Evolutionary conservation across 768 basidiomycete genomes (phyloP).

Genomic region (Leccinellum luteum): DNA sequence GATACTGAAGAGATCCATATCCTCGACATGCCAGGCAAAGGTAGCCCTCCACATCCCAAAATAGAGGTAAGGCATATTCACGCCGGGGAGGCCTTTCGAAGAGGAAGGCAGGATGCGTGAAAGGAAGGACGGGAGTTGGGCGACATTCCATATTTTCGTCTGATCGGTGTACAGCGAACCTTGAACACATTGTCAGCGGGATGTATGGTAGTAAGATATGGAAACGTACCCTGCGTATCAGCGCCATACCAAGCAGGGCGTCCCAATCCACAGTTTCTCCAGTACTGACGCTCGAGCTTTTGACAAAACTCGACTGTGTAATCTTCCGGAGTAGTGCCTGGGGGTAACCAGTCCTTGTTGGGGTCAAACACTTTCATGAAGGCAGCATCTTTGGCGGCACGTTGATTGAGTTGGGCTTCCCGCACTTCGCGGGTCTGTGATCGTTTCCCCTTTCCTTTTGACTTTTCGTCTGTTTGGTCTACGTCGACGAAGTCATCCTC

Average conservation of each 20-base stretch:
- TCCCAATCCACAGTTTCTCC: constrained; percentile 87
- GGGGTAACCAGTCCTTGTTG: constrained; percentile 74
- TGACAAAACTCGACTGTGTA: constrained; percentile 89
- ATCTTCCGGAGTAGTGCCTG: constrained; percentile 65
- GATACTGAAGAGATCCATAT: constrained; percentile 98
- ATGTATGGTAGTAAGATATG: background rate
- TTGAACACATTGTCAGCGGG: constrained; percentile 19
- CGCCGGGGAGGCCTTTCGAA: constrained; percentile 79
- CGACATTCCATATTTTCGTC: constrained; percentile 92
- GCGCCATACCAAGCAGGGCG: constrained; percentile 98
- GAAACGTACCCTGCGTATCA: constrained; percentile 79
- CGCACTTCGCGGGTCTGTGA: constrained; percentile 39
- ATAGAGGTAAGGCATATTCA: constrained; percentile 96
- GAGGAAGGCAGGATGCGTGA: constrained; percentile 72
- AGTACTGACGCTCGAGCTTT: constrained; percentile 84
- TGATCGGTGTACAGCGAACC: constrained; percentile 72
- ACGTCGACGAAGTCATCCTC: constrained; percentile 14
- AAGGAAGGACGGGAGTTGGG: constrained; percentile 80
- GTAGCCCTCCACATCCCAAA: constrained; percentile 99
- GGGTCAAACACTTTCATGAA: constrained; percentile 78
- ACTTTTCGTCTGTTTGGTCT: constrained; percentile 32
- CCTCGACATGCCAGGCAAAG: constrained; percentile 99
- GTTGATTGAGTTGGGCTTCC: constrained; percentile 49
- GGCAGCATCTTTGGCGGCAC: constrained; percentile 40
- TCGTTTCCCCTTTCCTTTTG: constrained; percentile 43